Evolutionary conservation across 345 rosid species (phyloP), one percentile per base, ranked within the genome.

Genomic region (Arabis alpina): DNA sequence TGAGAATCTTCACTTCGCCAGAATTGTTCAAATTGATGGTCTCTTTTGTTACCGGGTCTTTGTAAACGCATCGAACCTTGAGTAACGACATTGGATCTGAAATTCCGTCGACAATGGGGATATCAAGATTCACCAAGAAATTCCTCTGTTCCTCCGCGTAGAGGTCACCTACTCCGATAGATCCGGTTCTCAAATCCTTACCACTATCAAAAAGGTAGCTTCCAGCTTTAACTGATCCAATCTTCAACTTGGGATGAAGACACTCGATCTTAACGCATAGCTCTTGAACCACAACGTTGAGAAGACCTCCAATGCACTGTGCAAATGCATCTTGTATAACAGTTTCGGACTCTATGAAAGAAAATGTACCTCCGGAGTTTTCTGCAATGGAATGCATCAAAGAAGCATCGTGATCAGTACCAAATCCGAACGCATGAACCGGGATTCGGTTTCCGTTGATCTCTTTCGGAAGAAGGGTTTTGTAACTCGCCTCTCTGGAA

Each of bases 261-360:
- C 90, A 87, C 71, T 90, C 92, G 2, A 92, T 47, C 74, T 60
- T 79, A 48, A 93, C 86, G 52, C 68, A 76, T 3, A 87, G 77
- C 73, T 88, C 97, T 77, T 92, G 98, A 62, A 78, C 88, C 16
- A 95, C 97, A 27, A 95, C 99, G 57, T 96, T 95, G 44, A 95
- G 81, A 54, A 95, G 86, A 40, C 99, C 99, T 12, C 98, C 99
- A 63, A 95, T 92, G 76, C 99, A 95, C 77, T 95, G 99, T 3
- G 99, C 99, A 76, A 95, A 92, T 16, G 99, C 98, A 79, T 95
- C 99, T 81, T 95, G 99, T 68, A 95, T 90, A 52, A 84, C 89
- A 28, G 77, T 81, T 73, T 92, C 99, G 4, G 93, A 84, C 80
- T 92, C 99, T 64, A 92, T 87, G 76, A 95, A 95, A 61, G 99